Evolutionary conservation across 495 filamentous ascomycete species (phyloP), one percentile per base, ranked within the genome.

Genomic region (Friedmanniomyces endolithicus): DNA sequence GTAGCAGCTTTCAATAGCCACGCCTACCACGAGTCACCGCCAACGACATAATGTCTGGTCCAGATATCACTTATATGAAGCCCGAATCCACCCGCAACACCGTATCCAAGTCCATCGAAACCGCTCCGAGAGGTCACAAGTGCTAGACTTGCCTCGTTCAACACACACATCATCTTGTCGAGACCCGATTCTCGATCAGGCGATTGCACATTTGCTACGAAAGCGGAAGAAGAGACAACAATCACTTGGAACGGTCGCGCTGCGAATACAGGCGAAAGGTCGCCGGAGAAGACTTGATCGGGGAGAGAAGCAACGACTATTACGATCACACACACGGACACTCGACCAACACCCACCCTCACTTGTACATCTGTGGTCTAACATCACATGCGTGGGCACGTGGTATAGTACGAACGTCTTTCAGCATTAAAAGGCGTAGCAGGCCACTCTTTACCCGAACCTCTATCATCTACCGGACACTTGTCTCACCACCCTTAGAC

Each of bases 1-100:
- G 57, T 55, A 56, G 53, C 45, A 25, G 34, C 53, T 60, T 60
- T 56, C 1, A 56, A 25, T 60, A 56, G 52, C 31, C 52, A 17
- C 20, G 29, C 27, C 54, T 50, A 56, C 54, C 40, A 51, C 35
- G 48, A 55, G 12, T 55, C 52, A 45, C 27, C 24, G 31, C 22
- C n/a, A 50, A 8, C 46, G 48, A 25, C 52, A 41, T 20, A 45
- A 60, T 60, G 58, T 50, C 33, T 24, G 14, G 27, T 33, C 29
- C 43, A 35, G 20, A 16, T 39, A 41, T 53, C 16, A 45, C 3
- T 16, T 33, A 29, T 44, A 56, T 48, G 11, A 49, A 53, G 49
- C 34, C 35, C 23, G 37, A 50, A 53, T 29, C 44, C 58, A 52
- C 40, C 54, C 45, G 48, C 58, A 50, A 4, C 6, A 23, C 48